Evolutionary conservation across 192 early-diverging fungal species (phyloP), one percentile per base, ranked within the genome.

Genomic region (Coemansia sp.): DNA sequence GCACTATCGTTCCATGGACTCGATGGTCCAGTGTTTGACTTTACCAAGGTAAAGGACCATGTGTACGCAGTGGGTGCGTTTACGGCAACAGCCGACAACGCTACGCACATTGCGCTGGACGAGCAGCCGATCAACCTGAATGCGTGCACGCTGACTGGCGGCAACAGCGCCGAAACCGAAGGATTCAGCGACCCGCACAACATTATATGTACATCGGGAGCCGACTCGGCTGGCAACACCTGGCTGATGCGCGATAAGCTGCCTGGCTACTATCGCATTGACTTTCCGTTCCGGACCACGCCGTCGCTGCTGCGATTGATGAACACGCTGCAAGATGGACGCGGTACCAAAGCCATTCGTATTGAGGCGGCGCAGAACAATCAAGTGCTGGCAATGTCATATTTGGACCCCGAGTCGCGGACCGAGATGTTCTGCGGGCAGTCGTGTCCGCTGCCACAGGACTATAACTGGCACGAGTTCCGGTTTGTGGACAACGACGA

Each of bases 1-100:
- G 25, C 80, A 0, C 38, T 90, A 9, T 86, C 90, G 25, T 90
- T 87, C 71, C 84, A 84, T 17, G 90, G 89, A 2, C 65, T 92
- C 32, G 82, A 90, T 56, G 89, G 88, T 0, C 83, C 86, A 0
- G 87, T 92, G 2, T 81, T 79, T 47, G 81, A 85, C 15, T 88
- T 90, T 54, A 58, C 78, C 12, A 68, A 73, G 38, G 71, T 83
- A 35, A 47, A 61, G 19, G 71, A 85, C 22, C 83, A 82, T 1
- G 66, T 90, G 25, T 88, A 85, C 66, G 88, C 89, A 19, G 91
- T 85, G 37, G 91, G 91, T 4, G 64, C 67, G 25, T 92, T 92
- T 65, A 82, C 86, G 58, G 63, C 83, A 1, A 91, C 91, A 2
- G 66, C 76, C 10, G 87, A 92, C 75, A 89, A 87, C 29, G 76